Percentiles rank a stretch among this genome's conserved stretches.
Evolutionary conservation across 208 protist species (phyloP).

Genomic region (Trypanosomatidae sp.): DNA sequence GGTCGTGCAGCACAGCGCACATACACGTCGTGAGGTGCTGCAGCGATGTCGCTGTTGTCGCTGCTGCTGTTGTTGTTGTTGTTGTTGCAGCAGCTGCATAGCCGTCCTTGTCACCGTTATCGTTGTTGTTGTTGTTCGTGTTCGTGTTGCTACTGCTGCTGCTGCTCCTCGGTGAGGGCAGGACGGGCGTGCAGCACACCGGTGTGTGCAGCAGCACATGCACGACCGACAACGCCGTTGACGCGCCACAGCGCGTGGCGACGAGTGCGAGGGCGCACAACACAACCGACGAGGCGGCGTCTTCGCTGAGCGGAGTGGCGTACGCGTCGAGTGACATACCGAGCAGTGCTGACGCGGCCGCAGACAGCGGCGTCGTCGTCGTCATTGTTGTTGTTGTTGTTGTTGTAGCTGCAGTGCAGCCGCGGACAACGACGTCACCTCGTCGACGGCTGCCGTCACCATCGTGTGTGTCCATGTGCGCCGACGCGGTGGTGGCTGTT

Average conservation of each 20-base stretch:
- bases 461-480: too few species aligned
- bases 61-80: too few species aligned
- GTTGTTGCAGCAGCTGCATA: too few species aligned
- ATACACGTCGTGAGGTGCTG: too few species aligned
- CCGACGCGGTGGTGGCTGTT: too few species aligned
- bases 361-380: not conserved
- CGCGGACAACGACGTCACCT: too few species aligned
- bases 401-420: not conserved
- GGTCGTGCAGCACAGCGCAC: too few species aligned
- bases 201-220: constrained; percentile 15
- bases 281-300: constrained; percentile 7
- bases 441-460: too few species aligned
- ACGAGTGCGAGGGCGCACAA: constrained; percentile 13
- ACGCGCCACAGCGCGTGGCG: constrained; percentile 15
- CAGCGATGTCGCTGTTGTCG: too few species aligned
- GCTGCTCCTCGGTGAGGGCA: not conserved
- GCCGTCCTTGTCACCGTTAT: too few species aligned
- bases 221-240: constrained; percentile 9
- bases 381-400: not conserved
- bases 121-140: too few species aligned
- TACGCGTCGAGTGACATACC: constrained; percentile 10
- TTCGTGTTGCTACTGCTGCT: too few species aligned
- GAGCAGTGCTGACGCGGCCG: constrained; percentile 12
- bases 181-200: not conserved
- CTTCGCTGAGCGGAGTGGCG: constrained; percentile 15